Percentiles rank a stretch among this genome's conserved stretches.
Evolutionary conservation across 257 asterid species (phyloP).

Genomic region (Fraxinus anomala): DNA sequence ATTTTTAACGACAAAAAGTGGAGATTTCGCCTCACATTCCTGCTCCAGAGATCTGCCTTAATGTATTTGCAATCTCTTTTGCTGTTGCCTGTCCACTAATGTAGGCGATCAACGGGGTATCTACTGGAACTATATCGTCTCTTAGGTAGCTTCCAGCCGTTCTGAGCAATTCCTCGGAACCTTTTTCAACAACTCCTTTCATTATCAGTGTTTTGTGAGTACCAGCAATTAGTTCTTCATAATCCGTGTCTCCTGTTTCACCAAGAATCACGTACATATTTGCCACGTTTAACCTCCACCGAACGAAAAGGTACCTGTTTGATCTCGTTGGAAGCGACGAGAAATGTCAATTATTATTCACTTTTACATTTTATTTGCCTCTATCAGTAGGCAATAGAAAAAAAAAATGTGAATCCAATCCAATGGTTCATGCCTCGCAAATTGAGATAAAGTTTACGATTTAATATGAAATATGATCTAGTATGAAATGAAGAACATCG

Average conservation of each 20-base stretch:
- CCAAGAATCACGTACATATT: conserved; percentile 83
- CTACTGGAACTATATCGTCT: conserved; percentile 73
- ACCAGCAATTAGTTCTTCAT: conserved; percentile 76
- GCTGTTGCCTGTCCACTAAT: conserved; percentile 43
- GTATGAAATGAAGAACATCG: background rate
- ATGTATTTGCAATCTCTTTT: conserved; percentile 51
- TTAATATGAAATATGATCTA: too few relatives aligned
- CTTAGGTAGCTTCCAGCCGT: conserved; percentile 66
- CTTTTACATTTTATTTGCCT: too few relatives aligned
- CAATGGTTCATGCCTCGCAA: background rate
- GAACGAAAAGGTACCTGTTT: conserved; percentile 78
- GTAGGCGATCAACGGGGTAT: conserved; percentile 55
- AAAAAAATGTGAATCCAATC: too few relatives aligned
- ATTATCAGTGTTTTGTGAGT: conserved; percentile 71
- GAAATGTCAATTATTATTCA: background rate
- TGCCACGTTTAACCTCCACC: conserved; percentile 79
- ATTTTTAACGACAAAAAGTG: background rate
- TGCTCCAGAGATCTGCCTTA: conserved; percentile 54
- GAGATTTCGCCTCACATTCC: conserved; percentile 39
- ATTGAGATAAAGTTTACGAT: background rate
- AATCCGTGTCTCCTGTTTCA: conserved; percentile 86
- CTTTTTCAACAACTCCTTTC: conserved; percentile 60
- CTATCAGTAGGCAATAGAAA: too few relatives aligned
- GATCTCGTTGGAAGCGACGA: background rate
- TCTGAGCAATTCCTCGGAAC: conserved; percentile 77